A percentile compares a stretch with the other conserved stretches of the same genome.
phyloP scores from a whole-genome alignment of 2,329 filamentous ascomycete species.

The Berkeleyomyces rouxiae region DNA sequence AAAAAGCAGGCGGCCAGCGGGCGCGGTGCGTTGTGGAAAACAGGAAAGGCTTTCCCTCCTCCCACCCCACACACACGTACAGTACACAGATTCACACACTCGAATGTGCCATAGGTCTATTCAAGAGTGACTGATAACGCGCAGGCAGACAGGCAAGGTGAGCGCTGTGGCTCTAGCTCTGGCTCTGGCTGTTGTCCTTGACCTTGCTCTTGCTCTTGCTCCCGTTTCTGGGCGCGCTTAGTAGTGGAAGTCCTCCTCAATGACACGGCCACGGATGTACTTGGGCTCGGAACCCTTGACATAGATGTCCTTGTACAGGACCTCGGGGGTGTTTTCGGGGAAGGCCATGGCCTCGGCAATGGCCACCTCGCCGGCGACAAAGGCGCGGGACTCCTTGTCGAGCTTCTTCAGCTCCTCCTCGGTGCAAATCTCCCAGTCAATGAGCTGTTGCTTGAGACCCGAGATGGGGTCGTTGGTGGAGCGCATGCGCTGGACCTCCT shows the following conservation, averaged over 20 bases:
- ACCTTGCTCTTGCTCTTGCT: neutral
- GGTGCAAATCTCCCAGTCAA: constrained; percentile 81
- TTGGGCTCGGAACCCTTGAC: constrained; percentile 72
- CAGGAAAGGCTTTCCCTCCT: neutral
- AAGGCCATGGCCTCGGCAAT: constrained; percentile 73
- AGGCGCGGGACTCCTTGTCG: constrained; percentile 78
- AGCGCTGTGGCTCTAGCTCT: too few species aligned
- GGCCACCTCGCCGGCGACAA: constrained; percentile 80
- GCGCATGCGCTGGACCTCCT: constrained; percentile 99
- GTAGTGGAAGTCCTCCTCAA: constrained; percentile 87
- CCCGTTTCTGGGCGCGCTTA: neutral
- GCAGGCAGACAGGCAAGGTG: too few species aligned
- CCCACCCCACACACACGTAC: constrained; percentile 15
- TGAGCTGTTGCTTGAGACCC: constrained; percentile 91
- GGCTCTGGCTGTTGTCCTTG: neutral
- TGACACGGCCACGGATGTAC: constrained; percentile 72
- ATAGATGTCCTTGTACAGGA: constrained; percentile 94
- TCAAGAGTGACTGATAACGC: neutral
- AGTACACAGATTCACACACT: constrained; percentile 15
- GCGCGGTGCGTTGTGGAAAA: neutral
- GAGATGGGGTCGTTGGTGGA: constrained; percentile 97
- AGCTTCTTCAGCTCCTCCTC: constrained; percentile 94
- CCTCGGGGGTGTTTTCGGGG: constrained; percentile 64
- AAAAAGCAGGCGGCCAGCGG: neutral
- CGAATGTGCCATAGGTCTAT: neutral